A percentile compares a stretch with the other conserved stretches of the same genome.
Evolutionary conservation across 2,329 filamentous ascomycete genomes (phyloP).

Genomic region (Fusarium setosum): DNA sequence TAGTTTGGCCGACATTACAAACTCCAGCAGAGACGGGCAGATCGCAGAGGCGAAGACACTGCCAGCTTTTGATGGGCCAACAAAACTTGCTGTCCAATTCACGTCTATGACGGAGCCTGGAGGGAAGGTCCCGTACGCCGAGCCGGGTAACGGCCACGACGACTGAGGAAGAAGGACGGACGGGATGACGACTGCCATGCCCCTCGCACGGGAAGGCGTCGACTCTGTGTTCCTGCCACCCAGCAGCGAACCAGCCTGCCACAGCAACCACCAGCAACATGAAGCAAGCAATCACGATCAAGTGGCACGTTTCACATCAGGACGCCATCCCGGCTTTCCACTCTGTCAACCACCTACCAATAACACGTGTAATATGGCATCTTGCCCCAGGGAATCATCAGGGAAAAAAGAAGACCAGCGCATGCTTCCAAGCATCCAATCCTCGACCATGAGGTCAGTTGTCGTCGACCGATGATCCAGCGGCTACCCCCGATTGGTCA

Average conservation of each 20-base stretch:
- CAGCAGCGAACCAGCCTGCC: conserved; percentile 4
- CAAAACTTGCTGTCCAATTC: conserved; percentile 6
- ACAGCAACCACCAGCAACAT: conserved; percentile 19
- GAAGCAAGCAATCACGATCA: conserved; percentile 21
- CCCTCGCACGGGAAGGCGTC: background rate
- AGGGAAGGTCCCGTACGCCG: conserved; percentile 23
- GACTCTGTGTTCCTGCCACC: conserved; percentile 4
- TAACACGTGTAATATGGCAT: conserved; percentile 31
- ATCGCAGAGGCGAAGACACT: conserved; percentile 16
- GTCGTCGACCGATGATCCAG: conserved; percentile 31
- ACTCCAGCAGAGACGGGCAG: background rate
- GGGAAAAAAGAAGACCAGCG: conserved; percentile 8
- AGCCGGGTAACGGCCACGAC: conserved; percentile 35
- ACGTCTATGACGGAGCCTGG: conserved; percentile 26
- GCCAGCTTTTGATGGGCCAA: background rate
- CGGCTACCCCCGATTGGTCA: conserved; percentile 34
- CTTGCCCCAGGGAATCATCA: background rate
- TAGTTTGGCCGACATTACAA: conserved; percentile 21
- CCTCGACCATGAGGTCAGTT: conserved; percentile 37
- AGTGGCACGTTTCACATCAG: conserved; percentile 20
- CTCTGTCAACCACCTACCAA: conserved; percentile 8
- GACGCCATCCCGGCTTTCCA: conserved; percentile 13
- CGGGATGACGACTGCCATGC: conserved; percentile 30
- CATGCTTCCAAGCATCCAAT: conserved; percentile 16
- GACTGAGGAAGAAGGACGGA: conserved; percentile 7